These are phyloP conservation scores for Botryosphaeria dothidea DNA, from an alignment of 2,329 filamentous ascomycete species.

Conservation along the genomic window DNA sequence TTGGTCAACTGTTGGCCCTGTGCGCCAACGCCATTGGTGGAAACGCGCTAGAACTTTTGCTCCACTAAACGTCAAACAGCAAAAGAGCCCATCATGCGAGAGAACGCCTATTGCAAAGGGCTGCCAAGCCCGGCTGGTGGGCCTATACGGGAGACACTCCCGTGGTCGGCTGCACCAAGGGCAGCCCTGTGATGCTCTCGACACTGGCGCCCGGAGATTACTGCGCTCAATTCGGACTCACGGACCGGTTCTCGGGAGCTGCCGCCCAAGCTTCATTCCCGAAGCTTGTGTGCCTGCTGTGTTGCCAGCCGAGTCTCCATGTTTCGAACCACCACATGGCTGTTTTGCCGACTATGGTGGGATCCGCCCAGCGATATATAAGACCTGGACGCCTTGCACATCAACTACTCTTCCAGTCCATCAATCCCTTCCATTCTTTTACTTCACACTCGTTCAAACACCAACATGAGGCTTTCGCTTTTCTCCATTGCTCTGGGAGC, in stretches of 20 bases:
- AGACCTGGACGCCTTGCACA: slow-evolving; percentile 5
- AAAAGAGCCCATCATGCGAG: not conserved
- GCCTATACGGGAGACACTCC: not conserved
- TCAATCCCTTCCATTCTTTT: slow-evolving; percentile 14
- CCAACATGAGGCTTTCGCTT: slow-evolving; percentile 14
- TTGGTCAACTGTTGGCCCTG: not conserved
- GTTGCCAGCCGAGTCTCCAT: not conserved
- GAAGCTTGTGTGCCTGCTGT: not conserved
- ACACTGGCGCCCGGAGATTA: slow-evolving; percentile 9
- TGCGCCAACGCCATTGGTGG: not conserved
- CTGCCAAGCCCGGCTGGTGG: not conserved
- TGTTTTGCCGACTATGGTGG: not conserved
- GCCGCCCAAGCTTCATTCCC: not conserved
- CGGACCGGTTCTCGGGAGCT: not conserved
- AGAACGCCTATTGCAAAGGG: not conserved
- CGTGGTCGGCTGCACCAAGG: not conserved
- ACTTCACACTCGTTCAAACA: not conserved
- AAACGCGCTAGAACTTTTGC: not conserved
- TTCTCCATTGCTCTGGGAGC: not conserved
- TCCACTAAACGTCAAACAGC: not conserved
- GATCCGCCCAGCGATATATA: not conserved
- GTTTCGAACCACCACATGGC: not conserved
- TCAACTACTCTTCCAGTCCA: not conserved
- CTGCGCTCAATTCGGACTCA: not conserved
- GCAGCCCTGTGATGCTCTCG: not conserved